Base-by-base conservation (phyloP, 306 rosid species). In the Lathyrus sativus region DNA sequence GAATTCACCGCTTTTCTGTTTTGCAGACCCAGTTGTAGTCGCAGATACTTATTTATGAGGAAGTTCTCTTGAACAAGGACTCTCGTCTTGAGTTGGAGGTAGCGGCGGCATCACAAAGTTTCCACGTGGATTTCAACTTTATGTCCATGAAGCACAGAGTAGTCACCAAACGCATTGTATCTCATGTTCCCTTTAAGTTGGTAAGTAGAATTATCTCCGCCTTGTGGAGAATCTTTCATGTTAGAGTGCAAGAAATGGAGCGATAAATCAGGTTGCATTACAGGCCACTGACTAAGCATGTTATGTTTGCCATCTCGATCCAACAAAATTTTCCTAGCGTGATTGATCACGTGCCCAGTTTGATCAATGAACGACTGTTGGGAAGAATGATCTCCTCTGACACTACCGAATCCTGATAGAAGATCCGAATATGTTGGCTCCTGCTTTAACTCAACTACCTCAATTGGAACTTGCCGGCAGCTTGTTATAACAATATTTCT, bases 351-450 rank as follows among this genome's bases (percentile, higher is more conserved):
- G 14, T 74, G 41, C 24, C 68, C 64, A 33, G 77, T 45, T 77
- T 83, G 87, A 66, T 86, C 86, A 8, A 45, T 68, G 44, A 75
- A 83, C 12, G 86, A 64, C 19, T 70, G 64, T 60, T 50, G 77
- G 26, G 88, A 72, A 15, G 85, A 56, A 17, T 73, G 75, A 76
- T 86, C 89, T 63, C 59, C 65, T 35, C 64, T 80, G 49, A 73
- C 58, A 37, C 87, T 90, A 66, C 91, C 96, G 71, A 93, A 84
- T 56, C 95, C 90, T 14, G 96, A 89, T n/a, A 92, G 75, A 53
- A 92, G 76, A 85, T 88, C 96, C 1, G 98, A 80, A 68, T 83
- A 92, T 19, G 85, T 62, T 39, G 92, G 85, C 54, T 86, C 99
- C 57, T 78, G 85, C 84, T 96, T 88, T 76, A 82, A 85, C 28